Percentiles rank a stretch among this genome's conserved stretches.
These are phyloP conservation scores for Logfia minima DNA, from an alignment of 129 eudicot species.

Conservation along the genomic window DNA sequence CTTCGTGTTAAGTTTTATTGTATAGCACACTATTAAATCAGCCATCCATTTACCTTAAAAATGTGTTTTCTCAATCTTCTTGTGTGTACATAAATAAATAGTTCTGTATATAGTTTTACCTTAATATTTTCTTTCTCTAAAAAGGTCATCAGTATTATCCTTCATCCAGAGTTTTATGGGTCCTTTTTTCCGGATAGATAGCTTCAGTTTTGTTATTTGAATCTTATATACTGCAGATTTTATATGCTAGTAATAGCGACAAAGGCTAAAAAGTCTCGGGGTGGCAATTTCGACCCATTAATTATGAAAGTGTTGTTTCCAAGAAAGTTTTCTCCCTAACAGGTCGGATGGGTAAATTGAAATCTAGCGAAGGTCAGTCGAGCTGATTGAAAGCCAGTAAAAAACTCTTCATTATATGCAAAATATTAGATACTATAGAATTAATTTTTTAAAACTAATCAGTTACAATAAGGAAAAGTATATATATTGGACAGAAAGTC, in stretches of 20 bases:
- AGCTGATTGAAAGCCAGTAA: not conserved
- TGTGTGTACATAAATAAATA: conserved; percentile 34
- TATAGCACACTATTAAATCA: conserved; percentile 30
- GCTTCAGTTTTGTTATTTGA: not conserved
- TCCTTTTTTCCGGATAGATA: not conserved
- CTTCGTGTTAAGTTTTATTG: conserved; percentile 19
- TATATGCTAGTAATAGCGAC: not conserved
- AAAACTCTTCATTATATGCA: not conserved
- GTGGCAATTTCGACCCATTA: not conserved
- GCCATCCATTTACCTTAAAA: conserved; percentile 8
- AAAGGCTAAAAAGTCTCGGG: not conserved
- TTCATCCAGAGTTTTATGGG: not conserved
- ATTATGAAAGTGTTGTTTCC: not conserved
- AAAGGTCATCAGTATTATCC: not conserved
- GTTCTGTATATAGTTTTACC: not conserved
- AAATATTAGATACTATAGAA: not conserved
- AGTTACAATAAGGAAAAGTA: not conserved
- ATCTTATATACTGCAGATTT: conserved; percentile 4
- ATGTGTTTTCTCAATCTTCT: not conserved
- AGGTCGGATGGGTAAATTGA: not conserved
- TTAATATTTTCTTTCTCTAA: too few relatives aligned
- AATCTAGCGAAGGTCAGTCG: not conserved
- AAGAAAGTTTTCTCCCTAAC: not conserved
- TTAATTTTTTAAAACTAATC: not conserved
- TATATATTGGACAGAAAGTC: not conserved